These are phyloP conservation scores for Hypomontagnella submonticulosa DNA, from an alignment of 495 filamentous ascomycete species.

Conservation along the genomic window DNA sequence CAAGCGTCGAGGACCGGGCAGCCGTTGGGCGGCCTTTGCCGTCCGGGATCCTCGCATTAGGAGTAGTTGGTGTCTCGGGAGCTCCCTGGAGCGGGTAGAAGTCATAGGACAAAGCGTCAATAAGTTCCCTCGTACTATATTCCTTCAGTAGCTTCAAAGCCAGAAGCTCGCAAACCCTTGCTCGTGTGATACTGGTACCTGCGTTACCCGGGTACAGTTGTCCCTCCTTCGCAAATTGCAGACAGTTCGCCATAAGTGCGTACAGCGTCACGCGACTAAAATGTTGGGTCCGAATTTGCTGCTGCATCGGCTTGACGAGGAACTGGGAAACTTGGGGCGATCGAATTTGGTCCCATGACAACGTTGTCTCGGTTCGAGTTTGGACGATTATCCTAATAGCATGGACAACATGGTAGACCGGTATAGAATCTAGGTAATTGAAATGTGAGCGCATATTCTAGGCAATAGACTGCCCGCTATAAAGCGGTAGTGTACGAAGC, in stretches of 20 bases:
- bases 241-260: constrained; percentile 88
- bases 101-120: constrained; percentile 93
- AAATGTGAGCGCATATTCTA: neutral
- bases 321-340: constrained; percentile 97
- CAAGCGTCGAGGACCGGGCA: constrained; percentile 87
- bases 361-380: constrained; percentile 84
- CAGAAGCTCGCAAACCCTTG: constrained; percentile 89
- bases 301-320: constrained; percentile 88
- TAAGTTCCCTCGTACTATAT: constrained; percentile 85
- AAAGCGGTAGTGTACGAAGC: constrained; percentile 11
- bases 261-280: constrained; percentile 88
- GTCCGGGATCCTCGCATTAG: constrained; percentile 40
- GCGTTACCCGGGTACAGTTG: constrained; percentile 83
- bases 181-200: constrained; percentile 82
- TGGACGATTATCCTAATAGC: constrained; percentile 84
- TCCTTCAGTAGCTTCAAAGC: constrained; percentile 90
- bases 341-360: constrained; percentile 95
- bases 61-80: constrained; percentile 60
- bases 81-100: constrained; percentile 89
- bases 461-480: constrained; percentile 6
- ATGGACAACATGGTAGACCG: constrained; percentile 91
- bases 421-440: constrained; percentile 62
- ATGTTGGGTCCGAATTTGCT: constrained; percentile 80
- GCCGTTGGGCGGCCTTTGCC: constrained; percentile 57
- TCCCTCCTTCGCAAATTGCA: constrained; percentile 91